These are phyloP conservation scores for Starmerella gropengiesseri DNA, from an alignment of 805 yeast genomes.

Conservation along the genomic window DNA sequence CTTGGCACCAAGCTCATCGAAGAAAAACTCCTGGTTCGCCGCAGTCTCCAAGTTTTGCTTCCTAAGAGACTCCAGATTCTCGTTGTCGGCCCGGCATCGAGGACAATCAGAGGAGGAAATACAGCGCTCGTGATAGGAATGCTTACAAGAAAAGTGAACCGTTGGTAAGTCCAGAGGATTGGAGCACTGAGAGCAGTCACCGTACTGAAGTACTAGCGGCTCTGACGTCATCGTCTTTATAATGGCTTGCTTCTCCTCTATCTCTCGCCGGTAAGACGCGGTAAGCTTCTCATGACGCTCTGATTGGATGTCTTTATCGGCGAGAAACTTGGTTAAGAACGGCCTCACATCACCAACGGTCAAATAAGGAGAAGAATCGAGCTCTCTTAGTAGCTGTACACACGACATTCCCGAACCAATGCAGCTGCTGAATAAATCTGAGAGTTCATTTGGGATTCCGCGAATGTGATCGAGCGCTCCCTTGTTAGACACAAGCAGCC, in stretches of 20 bases:
- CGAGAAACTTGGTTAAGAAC: slow-evolving; percentile 51
- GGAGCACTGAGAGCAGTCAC: slow-evolving; percentile 56
- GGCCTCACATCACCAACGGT: slow-evolving; percentile 64
- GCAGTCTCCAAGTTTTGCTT: slow-evolving; percentile 51
- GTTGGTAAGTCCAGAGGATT: slow-evolving; percentile 62
- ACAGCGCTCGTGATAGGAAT: slow-evolving; percentile 78
- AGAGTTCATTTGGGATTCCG: background rate
- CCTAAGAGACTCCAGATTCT: slow-evolving; percentile 49
- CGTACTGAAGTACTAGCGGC: slow-evolving; percentile 48
- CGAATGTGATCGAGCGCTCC: slow-evolving; percentile 9
- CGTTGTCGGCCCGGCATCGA: slow-evolving; percentile 58
- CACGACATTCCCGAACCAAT: slow-evolving; percentile 44
- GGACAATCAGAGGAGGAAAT: slow-evolving; percentile 52
- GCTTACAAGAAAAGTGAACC: slow-evolving; percentile 75
- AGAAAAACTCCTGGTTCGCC: slow-evolving; percentile 53
- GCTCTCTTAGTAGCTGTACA: slow-evolving; percentile 60
- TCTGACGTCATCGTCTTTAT: slow-evolving; percentile 41
- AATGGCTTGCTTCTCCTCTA: slow-evolving; percentile 42
- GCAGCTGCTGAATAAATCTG: background rate
- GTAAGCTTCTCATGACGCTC: slow-evolving; percentile 56
- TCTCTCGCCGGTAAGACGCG: slow-evolving; percentile 56
- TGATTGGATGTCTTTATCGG: slow-evolving; percentile 51
- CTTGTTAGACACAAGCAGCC: slow-evolving; percentile 4
- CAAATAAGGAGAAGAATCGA: slow-evolving; percentile 51
- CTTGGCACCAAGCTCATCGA: slow-evolving; percentile 40